Percentiles rank a stretch among this genome's conserved stretches.
These are phyloP conservation scores for Pachyrhizus erosus DNA, from an alignment of 306 rosid species.

Conservation along the genomic window DNA sequence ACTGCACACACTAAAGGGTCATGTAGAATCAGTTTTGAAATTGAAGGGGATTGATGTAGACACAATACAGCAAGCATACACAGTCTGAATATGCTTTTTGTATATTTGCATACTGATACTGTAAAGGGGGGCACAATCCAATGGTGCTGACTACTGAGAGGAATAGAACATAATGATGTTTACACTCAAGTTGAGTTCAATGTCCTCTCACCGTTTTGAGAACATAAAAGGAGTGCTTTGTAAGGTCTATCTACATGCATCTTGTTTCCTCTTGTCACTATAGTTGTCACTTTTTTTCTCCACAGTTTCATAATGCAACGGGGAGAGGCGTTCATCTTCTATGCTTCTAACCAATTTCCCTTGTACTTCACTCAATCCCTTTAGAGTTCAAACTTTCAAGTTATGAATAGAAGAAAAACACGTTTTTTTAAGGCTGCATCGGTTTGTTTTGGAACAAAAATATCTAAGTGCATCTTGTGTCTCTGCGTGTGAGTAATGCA, in stretches of 20 bases:
- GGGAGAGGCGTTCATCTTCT: not conserved
- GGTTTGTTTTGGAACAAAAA: too few relatives aligned
- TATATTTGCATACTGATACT: conserved; percentile 39
- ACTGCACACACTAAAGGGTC: conserved; percentile 81
- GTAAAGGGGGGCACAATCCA: conserved; percentile 42
- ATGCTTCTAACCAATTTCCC: not conserved
- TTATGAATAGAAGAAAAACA: not conserved
- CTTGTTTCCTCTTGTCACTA: not conserved
- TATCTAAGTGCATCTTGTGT: too few relatives aligned
- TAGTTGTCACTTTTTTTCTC: not conserved
- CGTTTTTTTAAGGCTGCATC: not conserved
- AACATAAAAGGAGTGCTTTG: conserved; percentile 39
- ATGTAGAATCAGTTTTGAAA: conserved; percentile 89
- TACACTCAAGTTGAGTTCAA: conserved; percentile 33
- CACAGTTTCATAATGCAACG: not conserved
- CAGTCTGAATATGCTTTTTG: conserved; percentile 57
- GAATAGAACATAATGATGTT: conserved; percentile 40
- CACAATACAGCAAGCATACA: conserved; percentile 89
- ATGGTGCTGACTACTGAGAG: conserved; percentile 42
- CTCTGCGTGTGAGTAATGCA: too few relatives aligned
- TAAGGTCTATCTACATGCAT: conserved; percentile 13
- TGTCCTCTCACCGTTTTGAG: conserved; percentile 44
- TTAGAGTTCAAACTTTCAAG: not conserved
- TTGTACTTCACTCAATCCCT: not conserved
- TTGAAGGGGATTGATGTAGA: conserved; percentile 83